These are phyloP conservation scores for Syzygium aqueum DNA, from an alignment of 345 rosid genomes.

Conservation along the genomic window DNA sequence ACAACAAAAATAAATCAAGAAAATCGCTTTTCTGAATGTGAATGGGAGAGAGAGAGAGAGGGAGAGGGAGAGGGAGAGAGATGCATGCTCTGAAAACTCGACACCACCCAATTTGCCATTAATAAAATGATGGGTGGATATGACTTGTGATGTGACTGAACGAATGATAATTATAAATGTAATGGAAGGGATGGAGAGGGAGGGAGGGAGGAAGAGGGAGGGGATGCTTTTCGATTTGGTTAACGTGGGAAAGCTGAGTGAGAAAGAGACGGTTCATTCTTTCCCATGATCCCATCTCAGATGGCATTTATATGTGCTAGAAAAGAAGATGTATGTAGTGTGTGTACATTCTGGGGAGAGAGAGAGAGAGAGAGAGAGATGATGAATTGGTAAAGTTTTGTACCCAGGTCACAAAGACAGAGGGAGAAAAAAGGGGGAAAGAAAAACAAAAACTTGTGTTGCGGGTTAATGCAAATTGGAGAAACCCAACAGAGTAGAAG, in stretches of 20 bases:
- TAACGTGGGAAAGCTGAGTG: slow-evolving; percentile 48
- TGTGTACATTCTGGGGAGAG: background rate
- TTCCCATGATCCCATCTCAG: background rate
- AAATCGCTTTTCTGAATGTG: background rate
- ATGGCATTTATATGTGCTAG: background rate
- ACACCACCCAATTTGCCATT: slow-evolving; percentile 1
- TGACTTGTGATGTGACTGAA: slow-evolving; percentile 20
- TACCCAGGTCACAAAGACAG: background rate
- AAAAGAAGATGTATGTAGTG: background rate
- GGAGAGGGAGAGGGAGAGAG: background rate
- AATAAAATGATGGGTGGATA: background rate
- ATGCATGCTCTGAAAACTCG: background rate
- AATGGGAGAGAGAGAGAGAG: background rate
- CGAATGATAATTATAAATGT: slow-evolving; percentile 15
- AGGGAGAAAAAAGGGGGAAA: background rate
- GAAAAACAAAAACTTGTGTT: background rate
- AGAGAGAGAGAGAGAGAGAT: background rate
- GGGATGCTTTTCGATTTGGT: slow-evolving; percentile 65
- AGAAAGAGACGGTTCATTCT: slow-evolving; percentile 43
- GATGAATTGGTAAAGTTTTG: background rate
- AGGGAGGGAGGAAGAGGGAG: background rate
- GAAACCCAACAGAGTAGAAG: background rate
- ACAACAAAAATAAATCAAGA: background rate
- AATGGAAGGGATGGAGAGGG: slow-evolving; percentile 9
- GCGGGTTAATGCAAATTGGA: background rate